Conservation (phyloP, 257 asterid genomes). For the Misopates orontium region DNA sequence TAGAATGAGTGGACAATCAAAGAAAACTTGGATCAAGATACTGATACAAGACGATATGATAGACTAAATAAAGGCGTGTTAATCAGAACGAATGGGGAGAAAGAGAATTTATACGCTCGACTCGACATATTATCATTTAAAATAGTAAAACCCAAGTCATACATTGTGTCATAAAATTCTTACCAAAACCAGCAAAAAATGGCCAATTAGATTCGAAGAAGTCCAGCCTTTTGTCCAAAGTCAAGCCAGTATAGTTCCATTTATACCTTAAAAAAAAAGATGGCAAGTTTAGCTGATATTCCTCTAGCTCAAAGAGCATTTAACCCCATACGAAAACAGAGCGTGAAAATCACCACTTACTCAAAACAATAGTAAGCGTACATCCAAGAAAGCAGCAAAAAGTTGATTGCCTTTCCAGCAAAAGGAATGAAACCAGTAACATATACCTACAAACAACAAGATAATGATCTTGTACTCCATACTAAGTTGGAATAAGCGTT, state of each 20-base stretch:
- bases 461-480: slow-evolving; percentile 13
- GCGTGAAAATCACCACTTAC: slow-evolving; percentile 53
- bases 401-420: slow-evolving; percentile 69
- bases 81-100: too few relatives aligned
- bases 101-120: too few relatives aligned
- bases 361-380: slow-evolving; percentile 98
- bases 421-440: slow-evolving; percentile 74
- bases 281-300: slow-evolving; percentile 22
- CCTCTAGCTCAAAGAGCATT: slow-evolving; percentile 12
- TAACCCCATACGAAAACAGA: slow-evolving; percentile 16
- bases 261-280: slow-evolving; percentile 65
- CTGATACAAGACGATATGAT: too few relatives aligned
- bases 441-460: slow-evolving; percentile 59
- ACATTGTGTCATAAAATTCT: slow-evolving; percentile 19
- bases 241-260: slow-evolving; percentile 91
- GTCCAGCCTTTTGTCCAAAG: slow-evolving; percentile 93
- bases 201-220: slow-evolving; percentile 99
- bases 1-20: too few relatives aligned
- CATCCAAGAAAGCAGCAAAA: slow-evolving; percentile 93
- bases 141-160: not conserved
- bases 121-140: not conserved
- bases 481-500: slow-evolving; percentile 22
- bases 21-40: too few relatives aligned
- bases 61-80: too few relatives aligned
- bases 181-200: slow-evolving; percentile 96